Evolutionary conservation across 192 early-diverging fungal species (phyloP).

Genomic region (Coemansia sp.): DNA sequence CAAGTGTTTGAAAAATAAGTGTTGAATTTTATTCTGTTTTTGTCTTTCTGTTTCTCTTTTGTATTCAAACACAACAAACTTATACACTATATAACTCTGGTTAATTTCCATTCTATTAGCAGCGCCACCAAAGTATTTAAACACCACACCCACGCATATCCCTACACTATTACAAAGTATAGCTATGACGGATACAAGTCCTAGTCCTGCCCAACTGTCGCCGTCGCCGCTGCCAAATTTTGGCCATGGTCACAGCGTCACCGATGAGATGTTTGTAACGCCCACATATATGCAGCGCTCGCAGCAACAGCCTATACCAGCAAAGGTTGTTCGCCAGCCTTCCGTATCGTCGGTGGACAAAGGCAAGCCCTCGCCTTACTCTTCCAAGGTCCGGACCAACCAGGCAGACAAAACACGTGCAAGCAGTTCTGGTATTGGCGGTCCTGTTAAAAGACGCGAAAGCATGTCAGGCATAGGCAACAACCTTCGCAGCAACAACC

Average conservation of each 20-base stretch:
- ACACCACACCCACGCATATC: background rate
- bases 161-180: background rate
- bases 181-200: constrained; percentile 15
- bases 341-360: background rate
- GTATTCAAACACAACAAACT: too few species aligned
- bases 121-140: background rate
- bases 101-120: too few species aligned
- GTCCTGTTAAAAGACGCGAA: constrained; percentile 39
- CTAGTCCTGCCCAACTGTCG: constrained; percentile 3
- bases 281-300: too few species aligned
- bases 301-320: constrained; percentile 6
- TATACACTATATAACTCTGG: too few species aligned
- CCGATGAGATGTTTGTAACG: too few species aligned
- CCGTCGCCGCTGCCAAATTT: background rate
- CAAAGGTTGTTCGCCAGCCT: background rate
- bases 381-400: constrained; percentile 9
- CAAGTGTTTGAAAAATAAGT: too few species aligned
- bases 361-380: constrained; percentile 25
- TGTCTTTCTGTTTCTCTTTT: too few species aligned
- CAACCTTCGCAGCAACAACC: constrained; percentile 43
- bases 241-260: background rate
- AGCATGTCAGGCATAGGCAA: constrained; percentile 50
- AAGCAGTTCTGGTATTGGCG: constrained; percentile 30
- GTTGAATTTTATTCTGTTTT: too few species aligned
- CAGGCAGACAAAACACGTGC: background rate